Percentiles rank a stretch among this genome's conserved stretches.
These are phyloP conservation scores for Diospyros lotus DNA, from an alignment of 148 eudicot genomes.

Conservation along the genomic window DNA sequence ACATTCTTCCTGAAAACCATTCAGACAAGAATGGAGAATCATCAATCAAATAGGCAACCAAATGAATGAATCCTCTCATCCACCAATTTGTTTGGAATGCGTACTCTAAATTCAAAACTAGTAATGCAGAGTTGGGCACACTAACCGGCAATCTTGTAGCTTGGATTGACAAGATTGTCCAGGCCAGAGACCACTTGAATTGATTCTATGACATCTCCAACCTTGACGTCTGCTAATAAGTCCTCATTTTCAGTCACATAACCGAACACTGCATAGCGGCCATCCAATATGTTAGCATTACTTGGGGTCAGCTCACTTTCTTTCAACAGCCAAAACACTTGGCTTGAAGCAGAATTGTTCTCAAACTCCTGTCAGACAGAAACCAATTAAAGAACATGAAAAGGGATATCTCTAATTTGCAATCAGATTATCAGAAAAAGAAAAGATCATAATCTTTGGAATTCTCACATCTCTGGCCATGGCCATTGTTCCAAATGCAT, in stretches of 20 bases:
- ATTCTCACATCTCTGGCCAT: slow-evolving; percentile 94
- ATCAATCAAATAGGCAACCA: background rate
- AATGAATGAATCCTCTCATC: slow-evolving; percentile 11
- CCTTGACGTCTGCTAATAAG: slow-evolving; percentile 84
- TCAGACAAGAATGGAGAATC: no score
- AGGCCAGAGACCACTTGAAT: slow-evolving; percentile 80
- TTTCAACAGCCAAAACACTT: slow-evolving; percentile 91
- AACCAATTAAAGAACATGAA: slow-evolving; percentile 7
- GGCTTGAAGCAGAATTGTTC: slow-evolving; percentile 89
- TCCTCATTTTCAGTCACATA: slow-evolving; percentile 88
- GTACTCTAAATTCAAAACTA: background rate
- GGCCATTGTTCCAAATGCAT: slow-evolving; percentile 99
- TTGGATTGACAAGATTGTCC: slow-evolving; percentile 89
- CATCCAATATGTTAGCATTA: slow-evolving; percentile 93
- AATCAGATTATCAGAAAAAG: background rate
- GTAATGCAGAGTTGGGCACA: background rate
- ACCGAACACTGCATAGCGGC: slow-evolving; percentile 91
- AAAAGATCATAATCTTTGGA: background rate
- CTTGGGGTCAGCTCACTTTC: slow-evolving; percentile 98
- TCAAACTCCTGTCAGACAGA: slow-evolving; percentile 71
- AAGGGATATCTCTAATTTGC: background rate
- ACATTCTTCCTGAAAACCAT: no score
- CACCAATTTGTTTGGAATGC: background rate
- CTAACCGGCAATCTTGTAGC: slow-evolving; percentile 91
- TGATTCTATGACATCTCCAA: slow-evolving; percentile 93